Evolutionary conservation across 1,284 basidiomycete genomes (phyloP).

Genomic region (Salmacisia buchloeana): DNA sequence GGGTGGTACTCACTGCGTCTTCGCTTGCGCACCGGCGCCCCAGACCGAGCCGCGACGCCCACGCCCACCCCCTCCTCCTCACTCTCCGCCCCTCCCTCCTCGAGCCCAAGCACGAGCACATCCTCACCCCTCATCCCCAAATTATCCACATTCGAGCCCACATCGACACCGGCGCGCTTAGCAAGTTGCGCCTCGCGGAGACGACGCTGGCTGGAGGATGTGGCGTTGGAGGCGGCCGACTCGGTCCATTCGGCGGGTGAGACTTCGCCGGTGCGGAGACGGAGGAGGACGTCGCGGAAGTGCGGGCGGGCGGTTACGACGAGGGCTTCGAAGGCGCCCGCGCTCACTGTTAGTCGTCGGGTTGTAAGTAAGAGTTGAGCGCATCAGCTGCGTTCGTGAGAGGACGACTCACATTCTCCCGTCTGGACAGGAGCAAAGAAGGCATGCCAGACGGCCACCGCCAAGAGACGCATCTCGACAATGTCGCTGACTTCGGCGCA

Average conservation of each 20-base stretch:
- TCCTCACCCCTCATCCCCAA: neutral
- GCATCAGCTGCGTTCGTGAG: neutral
- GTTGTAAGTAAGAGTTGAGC: neutral
- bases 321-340: conserved; percentile 18
- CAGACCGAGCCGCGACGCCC: neutral
- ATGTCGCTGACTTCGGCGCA: conserved; percentile 29
- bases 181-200: conserved; percentile 12
- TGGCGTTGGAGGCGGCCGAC: conserved; percentile 8
- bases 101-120: neutral
- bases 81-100: neutral
- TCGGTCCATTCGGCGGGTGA: conserved; percentile 36
- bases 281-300: conserved; percentile 36
- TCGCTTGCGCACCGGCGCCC: neutral
- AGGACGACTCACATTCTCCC: conserved; percentile 16
- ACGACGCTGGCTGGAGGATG: neutral
- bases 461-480: conserved; percentile 31
- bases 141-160: neutral
- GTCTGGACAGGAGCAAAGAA: conserved; percentile 32
- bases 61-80: neutral
- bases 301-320: conserved; percentile 21
- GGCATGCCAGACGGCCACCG: conserved; percentile 34
- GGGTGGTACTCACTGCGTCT: no score
- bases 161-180: no score
- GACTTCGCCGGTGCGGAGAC: conserved; percentile 28
- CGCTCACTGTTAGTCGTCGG: neutral